Base-by-base conservation (phyloP, 176 grass and related monocot species). In the Otatea glauca region DNA sequence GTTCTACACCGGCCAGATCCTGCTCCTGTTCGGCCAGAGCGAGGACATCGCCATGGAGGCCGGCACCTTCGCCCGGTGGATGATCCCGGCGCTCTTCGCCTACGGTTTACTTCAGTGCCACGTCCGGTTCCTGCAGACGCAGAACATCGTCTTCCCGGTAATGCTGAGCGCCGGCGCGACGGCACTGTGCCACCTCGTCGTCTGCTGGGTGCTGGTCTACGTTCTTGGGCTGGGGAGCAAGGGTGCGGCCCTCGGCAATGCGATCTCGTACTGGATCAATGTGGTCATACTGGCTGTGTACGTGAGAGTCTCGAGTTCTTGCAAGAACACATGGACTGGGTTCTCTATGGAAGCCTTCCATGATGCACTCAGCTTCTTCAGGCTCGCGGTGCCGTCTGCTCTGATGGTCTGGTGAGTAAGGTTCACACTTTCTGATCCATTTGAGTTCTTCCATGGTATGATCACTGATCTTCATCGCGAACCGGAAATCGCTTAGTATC, bases 11-110 rank as follows among this genome's bases (percentile, higher is more conserved):
- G 51, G 79, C 62, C 70, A 84, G 7, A 78, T 93, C 64, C 91
- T 93, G 38, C 20, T 87, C 47, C 38, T 88, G 16, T 76, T 85
- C 39, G 88, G 91, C 42, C 91, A 93, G 79, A 76, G 83, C 53
- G 14, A 32, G 0, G 85, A 90, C 4, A 93, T 93, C n/a, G 84
- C 91, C 5, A 45, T 38, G 64, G 85, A 88, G 78, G 91, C 91
- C 0, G 91, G 91, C 51, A 66, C 70, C 6, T 88, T 82, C 68
- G 70, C 88, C 4, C 82, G 66, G 71, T 93, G 91, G 88, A 81
- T 93, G 88, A 88, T 93, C 78, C 91, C 88, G 1, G 58, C 39
- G 23, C 21, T 88, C 6, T 90, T 90, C 71, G 81, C 91, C 10
- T 93, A 88, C 38, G 81, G 88, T 1, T 76, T 79, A 34, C 80